Conservation (phyloP, 108 stramenopile species). For the Pseudonitzschia delicatissima region DNA sequence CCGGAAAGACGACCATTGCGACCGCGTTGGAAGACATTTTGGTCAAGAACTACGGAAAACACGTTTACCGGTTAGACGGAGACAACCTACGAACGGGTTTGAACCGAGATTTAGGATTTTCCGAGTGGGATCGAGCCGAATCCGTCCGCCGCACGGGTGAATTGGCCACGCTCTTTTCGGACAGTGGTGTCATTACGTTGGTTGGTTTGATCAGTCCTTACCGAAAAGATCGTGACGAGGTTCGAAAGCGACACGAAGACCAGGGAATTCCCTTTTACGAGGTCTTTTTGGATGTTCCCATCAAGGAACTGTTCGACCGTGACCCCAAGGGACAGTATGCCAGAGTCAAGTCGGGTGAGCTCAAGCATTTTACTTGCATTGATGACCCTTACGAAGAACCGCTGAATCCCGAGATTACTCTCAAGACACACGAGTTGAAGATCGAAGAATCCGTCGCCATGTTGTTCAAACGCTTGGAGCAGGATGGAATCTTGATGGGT, state of each 20-base stretch:
- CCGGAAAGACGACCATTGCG: conserved; percentile 97
- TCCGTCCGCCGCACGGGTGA: conserved; percentile 95
- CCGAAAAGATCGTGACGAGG: conserved; percentile 89
- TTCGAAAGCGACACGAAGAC: conserved; percentile 93
- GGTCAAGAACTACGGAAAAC: conserved; percentile 92
- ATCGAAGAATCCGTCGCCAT: conserved; percentile 92
- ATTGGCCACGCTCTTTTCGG: conserved; percentile 93
- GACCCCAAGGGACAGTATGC: conserved; percentile 93
- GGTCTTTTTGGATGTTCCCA: conserved; percentile 97
- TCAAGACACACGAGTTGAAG: conserved; percentile 89
- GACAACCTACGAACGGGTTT: conserved; percentile 95
- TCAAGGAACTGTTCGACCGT: conserved; percentile 84
- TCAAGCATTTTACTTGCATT: conserved; percentile 98
- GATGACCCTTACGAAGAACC: conserved; percentile 99
- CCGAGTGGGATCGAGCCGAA: conserved; percentile 94
- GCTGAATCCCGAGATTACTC: conserved; percentile 79
- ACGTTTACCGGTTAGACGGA: conserved; percentile 96
- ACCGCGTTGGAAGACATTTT: conserved; percentile 94
- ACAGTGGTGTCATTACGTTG: conserved; percentile 94
- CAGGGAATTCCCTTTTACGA: conserved; percentile 97
- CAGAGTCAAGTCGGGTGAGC: conserved; percentile 82
- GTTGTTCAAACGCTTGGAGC: conserved; percentile 81
- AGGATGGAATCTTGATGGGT: conserved; percentile 91
- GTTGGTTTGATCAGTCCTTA: conserved; percentile 96
- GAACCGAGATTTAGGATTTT: conserved; percentile 95